Base-by-base conservation (phyloP, 2,329 filamentous ascomycete genomes). In the Coniosporium tulheliwenetii region DNA sequence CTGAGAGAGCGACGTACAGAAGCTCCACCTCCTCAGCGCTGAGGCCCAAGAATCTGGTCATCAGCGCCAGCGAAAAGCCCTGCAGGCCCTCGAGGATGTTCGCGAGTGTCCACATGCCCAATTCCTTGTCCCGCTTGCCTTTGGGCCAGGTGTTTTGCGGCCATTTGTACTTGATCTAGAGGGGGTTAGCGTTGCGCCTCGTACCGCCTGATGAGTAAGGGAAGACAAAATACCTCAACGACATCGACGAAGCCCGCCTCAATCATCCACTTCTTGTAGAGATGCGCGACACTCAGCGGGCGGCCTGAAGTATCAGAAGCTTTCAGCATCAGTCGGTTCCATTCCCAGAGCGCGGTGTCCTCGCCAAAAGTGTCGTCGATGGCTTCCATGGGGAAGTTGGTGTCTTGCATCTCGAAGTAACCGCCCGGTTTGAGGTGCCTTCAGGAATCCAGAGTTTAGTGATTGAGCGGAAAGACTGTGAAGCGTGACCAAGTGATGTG, bases 321-420 rank as follows among this genome's bases (percentile, higher is more conserved):
- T 42, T 62, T 55, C 38, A 55, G 57, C 10, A 62, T 50, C 8
- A 56, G 46, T 10, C 55, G 52, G 40, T 57, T 56, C 58, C 58
- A 60, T 32, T 44, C 44, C 29, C 50, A 45, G 26, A 61, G 44
- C 34, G 56, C 49, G 13, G 57, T 60, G 38, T 46, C 19, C 19
- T 26, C 48, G 12, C 50, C 33, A 39, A 59, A 50, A 2, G 55
- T 60, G 39, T 52, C 58, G 48, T 62, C 58, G 50, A 52, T 48
- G 47, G 55, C 57, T 47, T 59, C 56, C 40, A 59, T 55, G 41
- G 52, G 57, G 41, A 67, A 48, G 44, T 61, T 57, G 50, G 64
- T 64, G 43, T 70, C 67, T 47, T 70, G 65, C 33, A 70, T 52
- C 45, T 73, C 70, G 19, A 72, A 50, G 52, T 63, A 73, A 12